Percentiles rank a stretch among this genome's conserved stretches.
Conservation (phyloP, 73 alveolate genomes). For the Symbiodinium pilosum region DNA sequence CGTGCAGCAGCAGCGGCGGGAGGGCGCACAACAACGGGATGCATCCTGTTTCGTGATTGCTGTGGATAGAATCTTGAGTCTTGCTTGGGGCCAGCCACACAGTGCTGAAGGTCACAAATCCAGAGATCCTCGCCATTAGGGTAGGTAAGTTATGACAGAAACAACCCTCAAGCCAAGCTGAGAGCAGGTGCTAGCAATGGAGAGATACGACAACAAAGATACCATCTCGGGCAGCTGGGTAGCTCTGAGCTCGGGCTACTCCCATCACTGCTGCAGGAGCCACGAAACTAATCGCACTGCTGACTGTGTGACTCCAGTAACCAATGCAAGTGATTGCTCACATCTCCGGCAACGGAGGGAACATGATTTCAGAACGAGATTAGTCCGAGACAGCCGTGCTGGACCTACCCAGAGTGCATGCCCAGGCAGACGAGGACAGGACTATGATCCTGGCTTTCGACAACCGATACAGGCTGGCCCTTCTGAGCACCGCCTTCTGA, state of each 20-base stretch:
- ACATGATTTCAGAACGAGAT: no score
- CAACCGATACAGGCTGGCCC: slow-evolving; percentile 53
- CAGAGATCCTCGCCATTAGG: neutral
- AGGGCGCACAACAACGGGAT: no score
- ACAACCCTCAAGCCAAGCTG: neutral
- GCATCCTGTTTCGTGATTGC: neutral
- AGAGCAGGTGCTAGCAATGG: slow-evolving; percentile 54
- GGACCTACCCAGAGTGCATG: no score
- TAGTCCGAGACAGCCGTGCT: no score
- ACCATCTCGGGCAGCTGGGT: slow-evolving; percentile 93
- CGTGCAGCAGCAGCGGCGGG: no score
- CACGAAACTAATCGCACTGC: no score
- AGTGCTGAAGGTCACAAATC: neutral
- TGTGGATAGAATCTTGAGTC: neutral
- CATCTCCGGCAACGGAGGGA: no score
- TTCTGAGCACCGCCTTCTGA: neutral
- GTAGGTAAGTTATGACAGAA: neutral
- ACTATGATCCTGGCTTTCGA: slow-evolving; percentile 85
- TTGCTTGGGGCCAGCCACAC: neutral
- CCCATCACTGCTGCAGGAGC: no score
- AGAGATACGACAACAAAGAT: slow-evolving; percentile 83
- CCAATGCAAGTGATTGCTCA: no score
- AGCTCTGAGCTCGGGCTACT: slow-evolving; percentile 25
- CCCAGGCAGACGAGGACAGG: slow-evolving; percentile 76
- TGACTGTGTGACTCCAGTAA: no score